These are phyloP conservation scores for Suhomyces yuchorum DNA, from an alignment of 1,139 yeast species.

Conservation along the genomic window DNA sequence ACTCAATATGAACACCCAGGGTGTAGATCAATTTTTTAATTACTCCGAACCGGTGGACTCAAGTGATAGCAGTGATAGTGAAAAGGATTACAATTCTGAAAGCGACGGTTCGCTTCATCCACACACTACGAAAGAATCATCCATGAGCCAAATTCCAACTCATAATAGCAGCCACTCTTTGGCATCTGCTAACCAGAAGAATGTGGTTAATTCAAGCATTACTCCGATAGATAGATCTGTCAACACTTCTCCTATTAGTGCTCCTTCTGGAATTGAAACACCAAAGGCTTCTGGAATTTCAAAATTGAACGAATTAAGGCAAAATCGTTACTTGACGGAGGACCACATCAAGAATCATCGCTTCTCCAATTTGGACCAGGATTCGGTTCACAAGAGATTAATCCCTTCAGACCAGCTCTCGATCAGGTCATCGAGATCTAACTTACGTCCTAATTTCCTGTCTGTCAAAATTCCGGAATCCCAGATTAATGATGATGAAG, in stretches of 20 bases:
- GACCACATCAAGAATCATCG: conserved; percentile 4
- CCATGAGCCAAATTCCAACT: background rate
- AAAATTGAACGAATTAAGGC: conserved; percentile 7
- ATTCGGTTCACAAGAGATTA: conserved; percentile 1
- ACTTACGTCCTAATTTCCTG: conserved; percentile 68
- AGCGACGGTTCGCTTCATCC: conserved; percentile 12
- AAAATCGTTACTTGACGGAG: conserved; percentile 1
- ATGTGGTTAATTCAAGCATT: background rate
- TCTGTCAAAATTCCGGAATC: conserved; percentile 80
- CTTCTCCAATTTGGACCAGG: conserved; percentile 3
- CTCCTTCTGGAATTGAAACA: conserved; percentile 1
- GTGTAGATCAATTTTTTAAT: conserved; percentile 27
- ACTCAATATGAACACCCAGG: conserved; percentile 63
- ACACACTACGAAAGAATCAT: background rate
- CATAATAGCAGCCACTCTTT: background rate
- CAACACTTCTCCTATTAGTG: conserved; percentile 1
- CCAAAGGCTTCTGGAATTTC: background rate
- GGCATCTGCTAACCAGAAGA: background rate
- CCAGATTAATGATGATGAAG: conserved; percentile 61
- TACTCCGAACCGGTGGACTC: conserved; percentile 27
- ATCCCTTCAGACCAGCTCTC: conserved; percentile 28
- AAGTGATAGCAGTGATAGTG: conserved; percentile 33
- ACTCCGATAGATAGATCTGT: conserved; percentile 3
- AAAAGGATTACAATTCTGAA: conserved; percentile 24
- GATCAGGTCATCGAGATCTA: conserved; percentile 36